Percentiles rank a stretch among this genome's conserved stretches.
Conservation (phyloP, 345 rosid species). For the Rhodamnia rubescens region DNA sequence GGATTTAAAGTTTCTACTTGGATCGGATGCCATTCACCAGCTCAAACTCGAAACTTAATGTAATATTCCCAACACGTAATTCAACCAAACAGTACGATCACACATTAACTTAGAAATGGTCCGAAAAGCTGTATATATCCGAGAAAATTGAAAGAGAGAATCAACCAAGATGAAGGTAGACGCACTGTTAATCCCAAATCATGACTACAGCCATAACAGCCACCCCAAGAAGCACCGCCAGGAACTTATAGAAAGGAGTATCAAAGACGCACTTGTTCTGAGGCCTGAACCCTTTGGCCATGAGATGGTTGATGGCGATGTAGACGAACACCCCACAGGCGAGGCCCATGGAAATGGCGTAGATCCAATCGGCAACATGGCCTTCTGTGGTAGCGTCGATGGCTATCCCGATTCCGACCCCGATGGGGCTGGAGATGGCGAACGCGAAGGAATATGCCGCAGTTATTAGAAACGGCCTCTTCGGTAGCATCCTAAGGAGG, state of each 20-base stretch:
- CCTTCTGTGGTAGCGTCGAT: conserved; percentile 74
- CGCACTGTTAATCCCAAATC: conserved; percentile 51
- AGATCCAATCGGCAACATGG: conserved; percentile 51
- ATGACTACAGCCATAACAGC: conserved; percentile 62
- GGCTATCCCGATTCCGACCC: conserved; percentile 77
- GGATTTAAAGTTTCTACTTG: not conserved
- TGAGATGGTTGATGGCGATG: conserved; percentile 78
- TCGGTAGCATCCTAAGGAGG: conserved; percentile 63
- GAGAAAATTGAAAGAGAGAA: not conserved
- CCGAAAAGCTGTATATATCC: not conserved
- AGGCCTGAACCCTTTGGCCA: conserved; percentile 67
- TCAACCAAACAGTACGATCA: not conserved
- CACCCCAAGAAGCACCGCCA: conserved; percentile 61
- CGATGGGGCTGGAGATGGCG: conserved; percentile 66
- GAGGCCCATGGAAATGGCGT: conserved; percentile 66
- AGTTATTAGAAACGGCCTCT: conserved; percentile 58
- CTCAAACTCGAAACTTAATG: not conserved
- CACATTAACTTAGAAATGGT: not conserved
- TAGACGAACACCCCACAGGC: conserved; percentile 84
- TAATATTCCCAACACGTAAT: not conserved
- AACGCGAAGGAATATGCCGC: conserved; percentile 64
- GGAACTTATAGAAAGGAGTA: conserved; percentile 59
- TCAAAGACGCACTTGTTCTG: conserved; percentile 34
- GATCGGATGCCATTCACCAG: not conserved
- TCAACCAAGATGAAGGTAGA: not conserved